Conservation (phyloP, 2,329 filamentous ascomycete species). For the Botrytis hyacinthi region DNA sequence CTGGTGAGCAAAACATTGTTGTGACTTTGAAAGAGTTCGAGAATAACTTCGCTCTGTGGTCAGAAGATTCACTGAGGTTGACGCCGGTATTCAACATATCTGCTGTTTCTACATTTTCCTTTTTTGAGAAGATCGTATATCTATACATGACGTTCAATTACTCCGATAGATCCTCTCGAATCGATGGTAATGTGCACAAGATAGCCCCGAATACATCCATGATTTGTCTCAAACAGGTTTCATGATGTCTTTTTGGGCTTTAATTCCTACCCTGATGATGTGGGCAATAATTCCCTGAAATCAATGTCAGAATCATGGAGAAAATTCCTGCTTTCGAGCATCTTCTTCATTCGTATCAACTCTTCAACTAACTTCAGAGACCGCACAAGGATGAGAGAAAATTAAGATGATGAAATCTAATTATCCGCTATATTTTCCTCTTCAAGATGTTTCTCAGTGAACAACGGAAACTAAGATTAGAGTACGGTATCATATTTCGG, state of each 20-base stretch:
- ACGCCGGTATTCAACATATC: not conserved
- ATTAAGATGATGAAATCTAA: not conserved
- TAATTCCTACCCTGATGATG: too few relatives aligned
- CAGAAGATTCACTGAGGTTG: not conserved
- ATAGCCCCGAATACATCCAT: not conserved
- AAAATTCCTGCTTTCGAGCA: not conserved
- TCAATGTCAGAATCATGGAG: rapidly evolving
- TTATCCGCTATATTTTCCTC: not conserved
- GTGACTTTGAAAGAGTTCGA: not conserved
- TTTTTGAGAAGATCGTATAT: not conserved
- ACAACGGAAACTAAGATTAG: rapidly evolving
- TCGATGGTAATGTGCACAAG: not conserved
- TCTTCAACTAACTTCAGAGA: not conserved
- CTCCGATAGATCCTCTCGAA: not conserved
- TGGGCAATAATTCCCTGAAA: too few relatives aligned
- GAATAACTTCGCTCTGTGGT: not conserved
- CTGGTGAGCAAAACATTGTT: rapidly evolving
- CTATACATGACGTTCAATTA: not conserved
- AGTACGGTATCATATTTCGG: not conserved
- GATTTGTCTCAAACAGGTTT: not conserved
- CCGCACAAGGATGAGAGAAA: not conserved
- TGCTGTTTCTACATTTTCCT: not conserved
- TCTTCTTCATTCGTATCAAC: not conserved
- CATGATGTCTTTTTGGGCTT: not conserved
- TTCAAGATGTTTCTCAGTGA: not conserved